Conservation (phyloP, 2,329 filamentous ascomycete species). For the Aspergillus alliaceus region DNA sequence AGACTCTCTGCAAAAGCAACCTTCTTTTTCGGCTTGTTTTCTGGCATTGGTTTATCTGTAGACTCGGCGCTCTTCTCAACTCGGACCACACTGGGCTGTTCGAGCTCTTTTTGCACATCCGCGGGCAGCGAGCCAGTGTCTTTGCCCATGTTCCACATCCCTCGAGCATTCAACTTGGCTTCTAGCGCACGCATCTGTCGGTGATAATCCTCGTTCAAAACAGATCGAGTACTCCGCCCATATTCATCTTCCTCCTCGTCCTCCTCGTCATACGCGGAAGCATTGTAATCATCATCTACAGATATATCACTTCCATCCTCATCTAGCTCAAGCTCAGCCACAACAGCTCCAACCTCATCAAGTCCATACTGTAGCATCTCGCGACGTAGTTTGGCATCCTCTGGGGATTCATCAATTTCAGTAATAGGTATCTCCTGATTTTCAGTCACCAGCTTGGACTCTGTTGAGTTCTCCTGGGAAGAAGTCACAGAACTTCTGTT, state of each 20-base stretch:
- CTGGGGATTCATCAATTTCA: slow-evolving; percentile 72
- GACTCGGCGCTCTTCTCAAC: slow-evolving; percentile 23
- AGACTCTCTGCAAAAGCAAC: slow-evolving; percentile 78
- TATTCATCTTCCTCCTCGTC: slow-evolving; percentile 72
- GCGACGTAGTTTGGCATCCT: slow-evolving; percentile 76
- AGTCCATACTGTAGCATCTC: slow-evolving; percentile 91
- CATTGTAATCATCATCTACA: slow-evolving; percentile 55
- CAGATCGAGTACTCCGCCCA: slow-evolving; percentile 68
- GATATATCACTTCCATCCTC: slow-evolving; percentile 56
- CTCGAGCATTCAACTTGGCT: slow-evolving; percentile 63
- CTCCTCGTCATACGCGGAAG: slow-evolving; percentile 53
- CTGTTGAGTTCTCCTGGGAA: slow-evolving; percentile 8
- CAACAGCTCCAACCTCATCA: slow-evolving; percentile 84
- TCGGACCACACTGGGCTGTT: slow-evolving; percentile 25
- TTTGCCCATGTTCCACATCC: slow-evolving; percentile 60
- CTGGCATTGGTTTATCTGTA: slow-evolving; percentile 9
- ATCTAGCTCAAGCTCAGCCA: slow-evolving; percentile 86
- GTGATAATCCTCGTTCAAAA: slow-evolving; percentile 73
- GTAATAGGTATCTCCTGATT: slow-evolving; percentile 52
- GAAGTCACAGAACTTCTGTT: slow-evolving; percentile 2
- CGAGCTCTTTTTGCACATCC: slow-evolving; percentile 31
- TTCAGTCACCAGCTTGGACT: slow-evolving; percentile 22
- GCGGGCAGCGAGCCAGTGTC: slow-evolving; percentile 35
- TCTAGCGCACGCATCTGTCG: slow-evolving; percentile 84
- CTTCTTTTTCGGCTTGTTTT: slow-evolving; percentile 56